Evolutionary conservation across 768 basidiomycete genomes (phyloP), one percentile per base, ranked within the genome.

Genomic region (Leccinum fibrillosum): DNA sequence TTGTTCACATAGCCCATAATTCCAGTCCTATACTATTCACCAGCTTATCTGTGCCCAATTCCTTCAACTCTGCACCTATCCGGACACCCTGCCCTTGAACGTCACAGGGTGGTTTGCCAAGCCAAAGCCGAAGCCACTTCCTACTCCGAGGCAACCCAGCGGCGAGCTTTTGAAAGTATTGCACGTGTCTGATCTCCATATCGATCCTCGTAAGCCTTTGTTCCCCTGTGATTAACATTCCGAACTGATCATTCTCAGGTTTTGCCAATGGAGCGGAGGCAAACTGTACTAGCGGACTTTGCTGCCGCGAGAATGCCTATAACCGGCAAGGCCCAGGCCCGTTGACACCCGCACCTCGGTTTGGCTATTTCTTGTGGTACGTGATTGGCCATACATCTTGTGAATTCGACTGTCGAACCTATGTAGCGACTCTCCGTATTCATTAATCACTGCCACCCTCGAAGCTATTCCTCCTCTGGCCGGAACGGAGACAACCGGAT

Each of bases 161-260:
- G 88, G 88, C 12, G 71, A 88, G 64, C 77, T 83, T 37, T 73
- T 90, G 45, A 90, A 88, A 67, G 84, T 90, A 0, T 71, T 92
- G 57, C 90, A 91, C 67, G 56, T 92, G n/a, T 89, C 88, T 1
- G 89, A 91, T 65, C 77, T 89, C 56, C 90, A 90, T 68, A 72
- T 92, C 52, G 89, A 91, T 69, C 85, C 89, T 39, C 80, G 88
- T 86, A 63, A 51, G 80, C 64, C 19, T 25, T 21, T 23, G 12
- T 19, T 26, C 9, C 19, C 34, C 30, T 53, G 37, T 47, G 25
- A 21, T 49, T 50, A 28, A 19, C 47, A 28, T 45, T 13, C 60
- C 11, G 11, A n/a, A 5, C 49, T 56, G 11, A 60, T 55, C 50
- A 3, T 19, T 48, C 19, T 50, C 60, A 89, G 87, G 89, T 23